Evolutionary conservation across 2,329 filamentous ascomycete genomes (phyloP), one percentile per base, ranked within the genome.

Genomic region (Curvularia sp.): DNA sequence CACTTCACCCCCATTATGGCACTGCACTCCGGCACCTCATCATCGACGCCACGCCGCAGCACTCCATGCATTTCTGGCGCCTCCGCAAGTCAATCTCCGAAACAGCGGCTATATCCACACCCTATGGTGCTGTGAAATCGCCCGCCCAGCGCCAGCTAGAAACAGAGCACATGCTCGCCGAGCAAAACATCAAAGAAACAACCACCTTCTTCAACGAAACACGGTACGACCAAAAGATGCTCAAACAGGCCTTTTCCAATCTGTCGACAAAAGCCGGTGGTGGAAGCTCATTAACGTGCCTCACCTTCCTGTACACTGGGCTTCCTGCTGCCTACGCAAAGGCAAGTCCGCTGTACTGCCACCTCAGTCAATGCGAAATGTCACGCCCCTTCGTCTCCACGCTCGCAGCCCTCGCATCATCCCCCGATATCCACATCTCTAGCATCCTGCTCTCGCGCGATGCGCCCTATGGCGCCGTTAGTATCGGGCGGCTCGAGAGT

Each of bases 171-270:
- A 15, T 42, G 0, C 24, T 30, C 2, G 57, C 57, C 8, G 30
- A 56, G 12, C 59, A 64, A 13, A 51, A 53, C 1, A 57, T 63
- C 9, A 56, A 67, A 5, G 49, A 62, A 2, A 31, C 42, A 1
- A 56, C 62, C 5, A 64, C 56, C 4, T 70, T 62, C 46, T 74
- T 70, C 63, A 72, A 65, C 28, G 70, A 74, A 48, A 69, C 69
- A 0, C 62, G 66, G n/a, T 53, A 60, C 42, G 71, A 74, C 33
- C 63, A 60, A 10, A 70, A 68, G 18, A 60, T 53, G 2, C 63
- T 72, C 3, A 57, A 39, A 2, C 48, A 35, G 1, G 58, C 68
- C 1, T 74, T 72, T n/a, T 43, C 55, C 13, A 49, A 60, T 38
- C 5, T 68, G 6, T 42, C 42, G 10, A 31, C 2, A 12, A 31